These are phyloP conservation scores for Elsinoe ampelina DNA, from an alignment of 2,329 filamentous ascomycete genomes.

Conservation along the genomic window DNA sequence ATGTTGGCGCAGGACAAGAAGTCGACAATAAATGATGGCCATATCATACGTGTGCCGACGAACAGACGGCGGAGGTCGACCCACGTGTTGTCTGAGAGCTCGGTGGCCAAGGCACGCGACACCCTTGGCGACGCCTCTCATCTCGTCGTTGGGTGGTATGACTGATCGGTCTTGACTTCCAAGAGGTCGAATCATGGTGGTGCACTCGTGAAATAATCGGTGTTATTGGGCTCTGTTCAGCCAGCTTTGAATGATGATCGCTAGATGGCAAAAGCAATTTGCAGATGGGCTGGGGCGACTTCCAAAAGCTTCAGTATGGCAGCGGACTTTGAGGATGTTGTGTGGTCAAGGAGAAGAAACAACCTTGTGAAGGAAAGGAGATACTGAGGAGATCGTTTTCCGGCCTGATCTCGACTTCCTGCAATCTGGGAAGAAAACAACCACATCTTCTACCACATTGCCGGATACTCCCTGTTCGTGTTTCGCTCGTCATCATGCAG, in stretches of 20 bases:
- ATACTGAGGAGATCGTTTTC: no score
- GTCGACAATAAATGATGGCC: neutral
- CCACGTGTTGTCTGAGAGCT: neutral
- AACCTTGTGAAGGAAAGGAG: neutral
- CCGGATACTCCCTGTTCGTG: no score
- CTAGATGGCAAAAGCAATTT: neutral
- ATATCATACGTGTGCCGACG: neutral
- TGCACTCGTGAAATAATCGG: neutral
- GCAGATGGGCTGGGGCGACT: neutral
- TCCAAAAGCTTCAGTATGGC: neutral
- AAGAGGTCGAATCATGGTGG: neutral
- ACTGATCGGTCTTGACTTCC: neutral
- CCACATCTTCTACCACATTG: no score
- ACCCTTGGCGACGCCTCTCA: neutral
- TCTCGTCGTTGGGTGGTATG: neutral
- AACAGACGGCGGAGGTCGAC: neutral
- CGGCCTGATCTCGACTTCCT: no score
- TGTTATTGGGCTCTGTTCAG: neutral
- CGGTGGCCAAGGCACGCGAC: neutral
- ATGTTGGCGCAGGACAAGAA: neutral
- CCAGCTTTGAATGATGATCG: neutral
- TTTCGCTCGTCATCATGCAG: no score
- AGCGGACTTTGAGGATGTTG: neutral
- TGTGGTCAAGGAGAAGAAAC: neutral
- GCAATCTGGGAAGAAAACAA: no score